Percentiles rank a stretch among this genome's conserved stretches.
phyloP scores from a whole-genome alignment of 306 rosid species.

The Trifolium subterraneum region DNA sequence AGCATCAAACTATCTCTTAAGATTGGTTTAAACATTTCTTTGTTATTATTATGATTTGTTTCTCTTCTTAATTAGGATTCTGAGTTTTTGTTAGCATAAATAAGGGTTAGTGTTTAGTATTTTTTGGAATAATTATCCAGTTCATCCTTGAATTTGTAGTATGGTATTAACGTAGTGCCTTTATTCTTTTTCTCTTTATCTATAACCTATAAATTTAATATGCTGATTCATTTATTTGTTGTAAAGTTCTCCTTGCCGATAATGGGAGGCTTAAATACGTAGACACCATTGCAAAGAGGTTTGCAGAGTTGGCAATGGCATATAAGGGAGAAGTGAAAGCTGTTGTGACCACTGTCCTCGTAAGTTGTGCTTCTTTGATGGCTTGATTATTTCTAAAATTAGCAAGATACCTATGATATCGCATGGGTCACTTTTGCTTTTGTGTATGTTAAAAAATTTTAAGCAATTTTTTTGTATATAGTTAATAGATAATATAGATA shows the following conservation, averaged over 20 bases:
- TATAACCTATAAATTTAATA: not conserved
- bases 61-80: constrained; percentile 1
- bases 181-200: not conserved
- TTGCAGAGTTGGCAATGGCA: constrained; percentile 83
- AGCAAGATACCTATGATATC: too few species aligned
- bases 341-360: constrained; percentile 79
- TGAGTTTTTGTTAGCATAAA: not conserved
- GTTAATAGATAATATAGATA: too few species aligned
- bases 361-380: constrained; percentile 53
- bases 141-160: not conserved
- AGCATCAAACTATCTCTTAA: not conserved
- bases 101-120: not conserved
- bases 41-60: not conserved
- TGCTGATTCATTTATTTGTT: constrained; percentile 30
- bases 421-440: too few species aligned
- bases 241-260: constrained; percentile 69
- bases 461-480: too few species aligned
- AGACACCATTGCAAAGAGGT: constrained; percentile 74
- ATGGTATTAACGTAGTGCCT: not conserved
- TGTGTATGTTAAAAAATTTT: too few species aligned
- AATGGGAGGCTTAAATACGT: constrained; percentile 81
- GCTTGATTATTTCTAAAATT: not conserved
- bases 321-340: constrained; percentile 91
- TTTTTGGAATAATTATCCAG: not conserved
- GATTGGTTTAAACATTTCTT: not conserved